Base-by-base conservation (phyloP, 2,329 filamentous ascomycete genomes). In the Bipolaris oryzae region DNA sequence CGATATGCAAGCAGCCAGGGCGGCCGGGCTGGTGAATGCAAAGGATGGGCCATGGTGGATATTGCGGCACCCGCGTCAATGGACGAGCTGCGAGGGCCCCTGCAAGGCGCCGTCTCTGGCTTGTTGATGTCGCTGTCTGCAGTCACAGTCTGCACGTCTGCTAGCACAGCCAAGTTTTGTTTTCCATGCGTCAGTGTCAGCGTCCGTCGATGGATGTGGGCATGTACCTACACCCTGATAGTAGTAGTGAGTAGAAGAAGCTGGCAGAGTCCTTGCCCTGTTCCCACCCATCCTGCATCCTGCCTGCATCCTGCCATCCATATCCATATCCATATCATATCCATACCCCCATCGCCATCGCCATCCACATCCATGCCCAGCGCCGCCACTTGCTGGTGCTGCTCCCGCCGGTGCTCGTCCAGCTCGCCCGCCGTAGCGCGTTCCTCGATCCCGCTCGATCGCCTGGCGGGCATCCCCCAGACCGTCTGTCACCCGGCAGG, bases 21-120 rank as follows among this genome's bases (percentile, higher is more conserved):
- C 58, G 46, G 50, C 51, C 38, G 25, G 49, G 42, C 47, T 58
- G 53, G 54, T 56, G 57, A 42, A 52, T 63, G 55, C n/a, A n/a
- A 63, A 64, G 67, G 61, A 60, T 67, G 63, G 60, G 61, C 57
- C 15, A 23, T 41, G 20, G 38, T 42, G 39, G 62, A 61, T 67
- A 66, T 62, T 62, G 63, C 59, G 63, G 63, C 61, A 62, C 63
- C 53, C 50, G 61, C 61, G 58, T 66, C 61, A 61, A 50, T 53
- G 51, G 55, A 58, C 50, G 48, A n/a, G n/a, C n/a, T n/a, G n/a
- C n/a, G n/a, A 53, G 67, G 62, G 53, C 54, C 56, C 54, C 57
- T 61, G 63, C 61, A 63, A 58, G 61, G 61, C 60, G 55, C 62
- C 54, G 46, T 57, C 50, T 54, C 45, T 53, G 44, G 56, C 61